phyloP scores from a whole-genome alignment of 768 basidiomycete genomes.

The Mycena leptocephala region DNA sequence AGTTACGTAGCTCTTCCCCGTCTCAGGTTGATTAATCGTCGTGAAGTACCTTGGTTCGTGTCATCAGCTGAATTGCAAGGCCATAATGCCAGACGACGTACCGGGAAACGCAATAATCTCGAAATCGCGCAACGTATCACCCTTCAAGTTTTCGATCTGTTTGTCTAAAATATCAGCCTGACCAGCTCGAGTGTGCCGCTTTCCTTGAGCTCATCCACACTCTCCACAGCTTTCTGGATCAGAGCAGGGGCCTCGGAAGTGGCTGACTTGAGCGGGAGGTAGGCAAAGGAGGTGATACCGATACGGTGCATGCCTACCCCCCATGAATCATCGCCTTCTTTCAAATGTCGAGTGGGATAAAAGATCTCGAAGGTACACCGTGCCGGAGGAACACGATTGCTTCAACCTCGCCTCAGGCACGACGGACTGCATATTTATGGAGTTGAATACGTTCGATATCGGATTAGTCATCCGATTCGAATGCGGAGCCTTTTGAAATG shows the following conservation, averaged over 20 bases:
- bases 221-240: constrained; percentile 39
- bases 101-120: constrained; percentile 48
- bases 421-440: too few species aligned
- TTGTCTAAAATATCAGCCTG: constrained; percentile 33
- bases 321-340: too few species aligned
- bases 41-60: not conserved
- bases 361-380: too few species aligned
- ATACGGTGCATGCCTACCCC: not conserved
- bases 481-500: too few species aligned
- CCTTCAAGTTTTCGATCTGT: constrained; percentile 7
- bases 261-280: constrained; percentile 41
- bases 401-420: too few species aligned
- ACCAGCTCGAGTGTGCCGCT: constrained; percentile 26
- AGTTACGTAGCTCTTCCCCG: constrained; percentile 31
- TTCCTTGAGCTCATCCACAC: constrained; percentile 40
- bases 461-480: too few species aligned
- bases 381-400: too few species aligned
- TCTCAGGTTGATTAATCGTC: constrained; percentile 16
- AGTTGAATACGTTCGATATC: too few species aligned
- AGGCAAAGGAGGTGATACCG: constrained; percentile 47
- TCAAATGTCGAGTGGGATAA: too few species aligned
- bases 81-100: not conserved
- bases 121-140: constrained; percentile 31
- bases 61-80: too few species aligned
- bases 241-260: constrained; percentile 37